Evolutionary conservation across 768 basidiomycete species (phyloP), one percentile per base, ranked within the genome.

Genomic region (Russula emetica): DNA sequence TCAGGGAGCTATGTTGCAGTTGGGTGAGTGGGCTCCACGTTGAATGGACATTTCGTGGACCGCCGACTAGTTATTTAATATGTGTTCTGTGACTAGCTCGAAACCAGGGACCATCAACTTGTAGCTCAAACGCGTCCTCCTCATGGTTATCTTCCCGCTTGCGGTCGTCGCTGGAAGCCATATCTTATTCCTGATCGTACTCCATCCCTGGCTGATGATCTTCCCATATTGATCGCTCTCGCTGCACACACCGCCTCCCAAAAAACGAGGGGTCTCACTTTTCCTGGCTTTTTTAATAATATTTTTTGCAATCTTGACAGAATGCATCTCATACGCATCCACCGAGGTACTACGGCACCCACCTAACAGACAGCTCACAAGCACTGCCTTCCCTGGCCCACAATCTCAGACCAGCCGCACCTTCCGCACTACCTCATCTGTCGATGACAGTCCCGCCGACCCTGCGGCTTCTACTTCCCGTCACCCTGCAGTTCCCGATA

Each of bases 71-170:
- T 36, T 42, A 20, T n/a, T n/a, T n/a, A n/a, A 22, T 22, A 40
- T 24, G 38, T 26, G 24, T n/a, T 16, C 34, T 28, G 40, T 56
- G 40, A 56, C 9, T 67, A 97, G 96, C 3, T 92, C 95, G 18
- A 88, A 85, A 55, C 90, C 89, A 14, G 97, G 97, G 52, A 84
- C 94, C 60, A 92, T 98, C 65, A 98, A 97, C 71, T 77, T 98
- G 18, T 99, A 98, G 81, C 52, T 76, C 86, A 2, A 80, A 83
- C 30, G 70, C 74, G 42, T 69, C 74, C 16, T 69, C 74, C 18
- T 62, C 71, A 16, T 64, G 67, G 84, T 92, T 20, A 83, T 87
- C 47, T 72, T 92, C 7, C 93, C 93, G 5, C 79, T 94, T 18
- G 83, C 82, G 1, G 75, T 91, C 61, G 85, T 87, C 0, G 80